phyloP scores from a whole-genome alignment of 2,329 filamentous ascomycete species.

The Botryosphaeria dothidea region DNA sequence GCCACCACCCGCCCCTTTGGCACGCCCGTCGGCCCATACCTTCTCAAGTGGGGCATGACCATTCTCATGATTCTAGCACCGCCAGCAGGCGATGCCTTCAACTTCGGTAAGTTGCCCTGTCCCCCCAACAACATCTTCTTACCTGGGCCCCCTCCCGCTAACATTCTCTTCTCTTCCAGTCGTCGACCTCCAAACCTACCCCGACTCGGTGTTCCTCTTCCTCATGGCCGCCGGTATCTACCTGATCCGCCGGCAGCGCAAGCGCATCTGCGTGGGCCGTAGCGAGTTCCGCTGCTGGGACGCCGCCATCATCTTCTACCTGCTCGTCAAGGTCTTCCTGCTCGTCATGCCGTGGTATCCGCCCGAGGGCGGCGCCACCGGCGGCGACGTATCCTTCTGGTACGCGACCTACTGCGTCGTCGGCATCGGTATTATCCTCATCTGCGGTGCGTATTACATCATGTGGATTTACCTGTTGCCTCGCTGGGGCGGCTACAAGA shows the following conservation, averaged over 20 bases:
- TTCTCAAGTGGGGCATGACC: slow-evolving; percentile 70
- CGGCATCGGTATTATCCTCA: slow-evolving; percentile 45
- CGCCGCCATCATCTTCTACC: slow-evolving; percentile 58
- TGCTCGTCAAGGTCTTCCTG: slow-evolving; percentile 56
- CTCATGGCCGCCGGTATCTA: slow-evolving; percentile 61
- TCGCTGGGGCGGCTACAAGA: slow-evolving; percentile 26
- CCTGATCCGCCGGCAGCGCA: slow-evolving; percentile 60
- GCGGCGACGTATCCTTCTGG: slow-evolving; percentile 38
- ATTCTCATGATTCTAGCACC: slow-evolving; percentile 66
- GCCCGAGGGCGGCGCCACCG: slow-evolving; percentile 19
- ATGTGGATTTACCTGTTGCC: slow-evolving; percentile 33
- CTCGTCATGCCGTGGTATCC: slow-evolving; percentile 62
- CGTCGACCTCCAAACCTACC: slow-evolving; percentile 70
- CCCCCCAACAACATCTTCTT: slow-evolving; percentile 25
- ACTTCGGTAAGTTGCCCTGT: slow-evolving; percentile 46
- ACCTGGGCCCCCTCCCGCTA: slow-evolving; percentile 23
- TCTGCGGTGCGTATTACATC: slow-evolving; percentile 33
- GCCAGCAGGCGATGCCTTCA: slow-evolving; percentile 66
- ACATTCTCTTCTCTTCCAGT: slow-evolving; percentile 43
- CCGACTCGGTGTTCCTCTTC: slow-evolving; percentile 58
- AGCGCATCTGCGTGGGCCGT: slow-evolving; percentile 54
- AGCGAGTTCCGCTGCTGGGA: slow-evolving; percentile 66
- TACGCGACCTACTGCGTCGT: slow-evolving; percentile 58
- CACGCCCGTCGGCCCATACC: slow-evolving; percentile 66
- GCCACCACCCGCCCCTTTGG: slow-evolving; percentile 68